Evolutionary conservation across 179 eudicot genomes (phyloP), one percentile per base, ranked within the genome.

Genomic region (Nepenthes alata): DNA sequence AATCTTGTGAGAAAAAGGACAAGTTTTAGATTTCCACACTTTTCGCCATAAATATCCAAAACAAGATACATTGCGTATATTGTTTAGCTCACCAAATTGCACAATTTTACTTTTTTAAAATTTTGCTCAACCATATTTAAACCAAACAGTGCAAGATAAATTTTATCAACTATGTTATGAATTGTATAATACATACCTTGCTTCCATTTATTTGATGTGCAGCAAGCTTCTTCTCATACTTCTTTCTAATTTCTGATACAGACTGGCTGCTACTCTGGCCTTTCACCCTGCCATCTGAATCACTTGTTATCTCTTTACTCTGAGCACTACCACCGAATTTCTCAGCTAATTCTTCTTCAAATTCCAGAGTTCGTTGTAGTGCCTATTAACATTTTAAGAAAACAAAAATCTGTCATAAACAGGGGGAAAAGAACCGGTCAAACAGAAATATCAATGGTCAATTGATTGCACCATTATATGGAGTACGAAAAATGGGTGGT

Each of bases 271-370:
- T 47, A 66, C 62, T 75, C 61, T 83, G 83, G 53, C 64, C 80
- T 67, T 53, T 79, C 65, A 81, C 84, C 44, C 62, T 15, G 14
- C 83, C 91, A 58, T 81, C 96, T 59, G 51, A 56, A 58, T 83
- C 93, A 69, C 45, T 70, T 56, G 79, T 77, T 37, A 56, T 61
- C 58, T 83, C 91, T 71, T 75, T 80, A 63, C 72, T 75, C 36
- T 76, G 78, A 68, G 86, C 72, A 37, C 82, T 86, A 56, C 90
- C 93, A 48, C 98, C 95, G 81, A 89, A 93, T 68, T 86, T 93
- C 64, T 89, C 96, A 12, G 96, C 98, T 59, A 89, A 72, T 74
- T 93, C 98, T 58, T 89, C 96, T 80, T 93, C 98, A 73, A 93
- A 93, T 70, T 93, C 98, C 68, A 89, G 70, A 64, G 98, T 93